These are phyloP conservation scores for Astraeus odoratus DNA, from an alignment of 768 basidiomycete species.

Conservation along the genomic window DNA sequence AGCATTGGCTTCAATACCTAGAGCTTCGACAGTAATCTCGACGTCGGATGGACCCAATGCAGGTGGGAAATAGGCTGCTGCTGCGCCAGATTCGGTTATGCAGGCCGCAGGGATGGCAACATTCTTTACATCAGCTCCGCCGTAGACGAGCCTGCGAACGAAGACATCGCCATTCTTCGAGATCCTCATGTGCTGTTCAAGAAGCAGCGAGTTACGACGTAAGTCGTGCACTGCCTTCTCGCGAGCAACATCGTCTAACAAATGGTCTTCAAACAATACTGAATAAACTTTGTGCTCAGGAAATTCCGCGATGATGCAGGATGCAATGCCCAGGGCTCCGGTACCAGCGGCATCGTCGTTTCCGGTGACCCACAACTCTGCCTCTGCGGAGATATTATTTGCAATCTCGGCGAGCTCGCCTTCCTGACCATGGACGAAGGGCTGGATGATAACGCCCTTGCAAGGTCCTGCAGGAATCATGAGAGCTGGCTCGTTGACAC, in stretches of 20 bases:
- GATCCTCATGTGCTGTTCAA: slow-evolving; percentile 26
- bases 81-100: slow-evolving; percentile 5
- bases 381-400: slow-evolving; percentile 17
- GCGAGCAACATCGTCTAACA: slow-evolving; percentile 14
- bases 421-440: slow-evolving; percentile 21
- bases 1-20: slow-evolving; percentile 7
- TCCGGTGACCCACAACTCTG: slow-evolving; percentile 23
- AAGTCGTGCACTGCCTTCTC: slow-evolving; percentile 21
- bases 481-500: slow-evolving; percentile 11
- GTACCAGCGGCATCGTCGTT: slow-evolving; percentile 26
- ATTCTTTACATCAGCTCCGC: slow-evolving; percentile 16
- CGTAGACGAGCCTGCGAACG: slow-evolving; percentile 25
- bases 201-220: slow-evolving; percentile 19
- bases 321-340: slow-evolving; percentile 23
- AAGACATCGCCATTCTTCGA: slow-evolving; percentile 18
- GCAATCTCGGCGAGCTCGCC: slow-evolving; percentile 22
- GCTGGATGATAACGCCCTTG: slow-evolving; percentile 21
- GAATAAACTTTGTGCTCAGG: slow-evolving; percentile 24
- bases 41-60: slow-evolving; percentile 12
- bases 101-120: slow-evolving; percentile 9
- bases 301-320: slow-evolving; percentile 23
- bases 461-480: slow-evolving; percentile 10
- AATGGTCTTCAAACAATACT: slow-evolving; percentile 24
- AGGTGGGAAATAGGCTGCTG: slow-evolving; percentile 17
- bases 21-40: slow-evolving; percentile 12